Conservation (phyloP, 495 filamentous ascomycete species). For the Neurospora tetraspora region DNA sequence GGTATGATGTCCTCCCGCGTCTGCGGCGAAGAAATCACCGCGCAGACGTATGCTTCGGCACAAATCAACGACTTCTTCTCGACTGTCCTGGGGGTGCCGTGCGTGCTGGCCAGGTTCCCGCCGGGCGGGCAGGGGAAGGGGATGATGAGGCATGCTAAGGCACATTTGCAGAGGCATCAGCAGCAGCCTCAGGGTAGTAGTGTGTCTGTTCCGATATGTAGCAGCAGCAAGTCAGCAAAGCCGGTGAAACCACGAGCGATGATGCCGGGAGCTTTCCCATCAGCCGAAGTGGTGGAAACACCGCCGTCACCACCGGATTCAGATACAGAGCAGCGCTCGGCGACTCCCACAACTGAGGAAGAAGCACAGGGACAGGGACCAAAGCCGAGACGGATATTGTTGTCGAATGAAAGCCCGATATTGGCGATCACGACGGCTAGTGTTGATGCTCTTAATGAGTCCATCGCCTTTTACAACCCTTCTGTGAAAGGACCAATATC, state of each 20-base stretch:
- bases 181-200: slow-evolving; percentile 6
- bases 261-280: slow-evolving; percentile 49
- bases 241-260: background rate
- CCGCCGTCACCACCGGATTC: slow-evolving; percentile 40
- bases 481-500: slow-evolving; percentile 24
- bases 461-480: slow-evolving; percentile 33
- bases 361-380: background rate
- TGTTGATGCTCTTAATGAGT: slow-evolving; percentile 62
- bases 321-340: slow-evolving; percentile 24
- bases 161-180: slow-evolving; percentile 49
- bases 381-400: slow-evolving; percentile 48
- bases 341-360: background rate
- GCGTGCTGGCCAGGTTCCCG: slow-evolving; percentile 72
- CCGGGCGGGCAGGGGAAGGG: slow-evolving; percentile 43
- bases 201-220: no score
- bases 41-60: slow-evolving; percentile 55
- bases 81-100: slow-evolving; percentile 59
- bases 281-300: background rate
- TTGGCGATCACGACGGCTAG: slow-evolving; percentile 73
- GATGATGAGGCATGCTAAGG: slow-evolving; percentile 50
- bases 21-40: slow-evolving; percentile 65
- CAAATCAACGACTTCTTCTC: slow-evolving; percentile 67
- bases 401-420: slow-evolving; percentile 91
- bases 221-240: background rate
- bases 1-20: slow-evolving; percentile 46